Evolutionary conservation across 2,329 filamentous ascomycete species (phyloP).

Genomic region (Sarocladium strictum): DNA sequence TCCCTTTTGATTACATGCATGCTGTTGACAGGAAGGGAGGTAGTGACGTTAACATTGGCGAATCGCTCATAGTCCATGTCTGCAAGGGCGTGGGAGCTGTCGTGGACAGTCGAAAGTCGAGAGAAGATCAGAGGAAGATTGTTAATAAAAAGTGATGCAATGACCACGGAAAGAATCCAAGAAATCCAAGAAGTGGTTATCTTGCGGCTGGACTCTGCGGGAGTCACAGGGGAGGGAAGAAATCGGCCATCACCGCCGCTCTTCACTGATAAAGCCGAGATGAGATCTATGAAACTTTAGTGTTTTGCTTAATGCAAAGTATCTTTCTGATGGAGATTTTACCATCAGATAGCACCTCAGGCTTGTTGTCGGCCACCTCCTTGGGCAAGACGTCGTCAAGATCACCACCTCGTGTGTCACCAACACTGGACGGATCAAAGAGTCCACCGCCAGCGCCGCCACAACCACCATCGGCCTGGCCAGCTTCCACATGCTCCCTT

Average conservation of each 20-base stretch:
- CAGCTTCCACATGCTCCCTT: constrained; percentile 34
- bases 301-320: too few relatives aligned
- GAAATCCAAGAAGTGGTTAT: constrained; percentile 2
- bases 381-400: neutral
- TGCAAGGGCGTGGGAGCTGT: constrained; percentile 7
- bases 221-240: neutral
- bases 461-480: constrained; percentile 24
- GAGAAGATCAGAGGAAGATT: neutral
- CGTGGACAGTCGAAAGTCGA: constrained; percentile 1
- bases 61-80: neutral
- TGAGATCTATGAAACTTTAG: too few relatives aligned
- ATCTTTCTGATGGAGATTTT: too few relatives aligned
- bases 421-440: constrained; percentile 3
- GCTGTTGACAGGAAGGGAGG: constrained; percentile 13
- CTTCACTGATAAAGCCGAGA: neutral
- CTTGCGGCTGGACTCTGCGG: neutral
- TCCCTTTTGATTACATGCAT: constrained; percentile 18
- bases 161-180: constrained; percentile 3
- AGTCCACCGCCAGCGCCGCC: constrained; percentile 14
- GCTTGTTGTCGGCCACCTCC: neutral
- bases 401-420: constrained; percentile 1
- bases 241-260: constrained; percentile 6
- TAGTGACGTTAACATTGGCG: neutral
- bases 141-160: constrained; percentile 4
- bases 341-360: constrained; percentile 17